Percentiles rank a stretch among this genome's conserved stretches.
These are phyloP conservation scores for Daldinia sp. DNA, from an alignment of 2,329 filamentous ascomycete genomes.

Conservation along the genomic window DNA sequence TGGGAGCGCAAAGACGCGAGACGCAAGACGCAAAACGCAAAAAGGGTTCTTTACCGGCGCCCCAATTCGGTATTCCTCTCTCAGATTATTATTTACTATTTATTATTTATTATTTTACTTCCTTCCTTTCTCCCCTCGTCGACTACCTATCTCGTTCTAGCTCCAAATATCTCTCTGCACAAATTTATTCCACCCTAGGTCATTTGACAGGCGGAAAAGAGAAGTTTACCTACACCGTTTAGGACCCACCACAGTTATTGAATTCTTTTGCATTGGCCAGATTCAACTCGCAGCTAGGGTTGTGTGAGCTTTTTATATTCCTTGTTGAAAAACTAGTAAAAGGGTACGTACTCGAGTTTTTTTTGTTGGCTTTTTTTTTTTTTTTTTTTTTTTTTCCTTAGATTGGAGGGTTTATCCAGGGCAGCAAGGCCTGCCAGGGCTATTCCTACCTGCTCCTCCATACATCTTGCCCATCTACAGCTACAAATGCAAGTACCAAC, in stretches of 20 bases:
- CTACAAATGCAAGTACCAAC: background rate
- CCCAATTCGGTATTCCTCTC: background rate
- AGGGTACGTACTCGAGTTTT: constrained; percentile 20
- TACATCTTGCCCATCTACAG: background rate
- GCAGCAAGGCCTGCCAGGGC: background rate
- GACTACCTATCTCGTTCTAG: constrained; percentile 16
- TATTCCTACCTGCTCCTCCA: background rate
- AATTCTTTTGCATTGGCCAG: constrained; percentile 11
- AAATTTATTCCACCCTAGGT: background rate
- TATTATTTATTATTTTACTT: no score
- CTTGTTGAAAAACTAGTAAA: constrained; percentile 12
- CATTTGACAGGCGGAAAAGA: background rate
- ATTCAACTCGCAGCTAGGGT: constrained; percentile 2
- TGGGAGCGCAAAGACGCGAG: no score
- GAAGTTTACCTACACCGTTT: constrained; percentile 15
- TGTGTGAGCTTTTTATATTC: constrained; percentile 19
- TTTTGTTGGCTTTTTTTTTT: background rate
- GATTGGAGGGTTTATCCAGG: no score
- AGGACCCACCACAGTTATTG: constrained; percentile 17
- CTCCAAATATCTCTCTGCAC: background rate
- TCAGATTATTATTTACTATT: no score
- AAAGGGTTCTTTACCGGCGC: background rate
- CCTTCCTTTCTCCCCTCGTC: background rate
- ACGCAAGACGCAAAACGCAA: no score
- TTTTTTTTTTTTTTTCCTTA: background rate